phyloP scores from a whole-genome alignment of 345 rosid genomes.

The Euphorbia pulcherrima region DNA sequence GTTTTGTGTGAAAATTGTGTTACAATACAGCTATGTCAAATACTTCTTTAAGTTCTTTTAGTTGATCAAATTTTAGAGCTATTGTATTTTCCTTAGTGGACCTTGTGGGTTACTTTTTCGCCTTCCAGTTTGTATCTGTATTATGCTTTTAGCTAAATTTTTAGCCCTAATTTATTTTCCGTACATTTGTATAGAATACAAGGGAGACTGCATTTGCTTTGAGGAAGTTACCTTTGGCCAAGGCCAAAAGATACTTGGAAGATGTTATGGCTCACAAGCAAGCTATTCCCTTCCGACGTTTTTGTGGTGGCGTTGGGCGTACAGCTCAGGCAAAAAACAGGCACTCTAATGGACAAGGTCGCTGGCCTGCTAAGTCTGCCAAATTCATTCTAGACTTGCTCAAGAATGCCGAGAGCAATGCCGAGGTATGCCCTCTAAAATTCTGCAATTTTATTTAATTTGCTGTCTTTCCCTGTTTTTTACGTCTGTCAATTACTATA shows the following conservation, averaged over 20 bases:
- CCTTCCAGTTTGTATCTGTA: too few species aligned
- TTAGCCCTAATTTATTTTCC: not conserved
- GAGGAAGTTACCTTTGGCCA: conserved; percentile 72
- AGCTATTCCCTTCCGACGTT: conserved; percentile 98
- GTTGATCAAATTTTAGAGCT: not conserved
- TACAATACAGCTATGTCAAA: too few species aligned
- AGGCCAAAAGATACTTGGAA: conserved; percentile 95
- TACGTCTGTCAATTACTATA: not conserved
- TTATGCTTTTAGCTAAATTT: not conserved
- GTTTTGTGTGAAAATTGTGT: not conserved
- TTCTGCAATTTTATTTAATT: not conserved
- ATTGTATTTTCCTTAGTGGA: too few species aligned
- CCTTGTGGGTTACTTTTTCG: too few species aligned
- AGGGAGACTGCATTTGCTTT: conserved; percentile 86
- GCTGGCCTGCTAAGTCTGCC: conserved; percentile 94
- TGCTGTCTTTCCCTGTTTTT: not conserved
- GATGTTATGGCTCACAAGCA: conserved; percentile 97
- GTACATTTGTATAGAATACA: conserved; percentile 51
- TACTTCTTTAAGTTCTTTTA: not conserved
- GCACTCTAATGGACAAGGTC: conserved; percentile 94
- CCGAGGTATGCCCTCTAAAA: conserved; percentile 47
- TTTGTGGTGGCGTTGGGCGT: conserved; percentile 93
- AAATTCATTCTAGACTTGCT: conserved; percentile 78
- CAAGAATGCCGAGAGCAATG: conserved; percentile 96
- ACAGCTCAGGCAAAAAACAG: conserved; percentile 99